Base-by-base conservation (phyloP, 768 basidiomycete genomes). In the Trametes gibbosa region DNA sequence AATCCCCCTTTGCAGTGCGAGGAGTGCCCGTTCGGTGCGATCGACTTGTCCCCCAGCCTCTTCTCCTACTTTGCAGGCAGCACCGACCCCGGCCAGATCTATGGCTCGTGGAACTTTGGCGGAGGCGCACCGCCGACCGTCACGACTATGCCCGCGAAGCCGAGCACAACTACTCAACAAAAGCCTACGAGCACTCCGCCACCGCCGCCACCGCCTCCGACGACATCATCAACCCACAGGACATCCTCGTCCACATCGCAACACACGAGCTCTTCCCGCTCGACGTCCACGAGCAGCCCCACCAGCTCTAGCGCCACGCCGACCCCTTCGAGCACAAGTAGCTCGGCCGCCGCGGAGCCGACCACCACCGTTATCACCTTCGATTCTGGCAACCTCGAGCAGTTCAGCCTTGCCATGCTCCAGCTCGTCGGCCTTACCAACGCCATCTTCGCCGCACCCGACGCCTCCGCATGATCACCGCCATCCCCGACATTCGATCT, bases 21-120 rank as follows among this genome's bases (percentile, higher is more conserved):
- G 40, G 80, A 81, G 17, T 89, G 86, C 64, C 78, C 79, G 2
- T 80, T 73, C 43, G 81, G 79, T 12, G 85, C 79, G n/a, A 79
- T 89, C 43, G 87, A 89, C 69, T 67, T 88, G 34, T 78, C 80
- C n/a, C 72, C 72, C 19, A 79, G 82, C 34, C 75, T 87, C 19
- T 87, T 89, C 75, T 65, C 64, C 9, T 79, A 69, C 71, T 84
- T 89, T 61, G 79, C 77, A 0, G 58, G 56, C 3, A 52, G 70
- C 25, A 66, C 70, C 51, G 70, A 66, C 53, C 68, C 39, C 1
- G 90, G 89, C 32, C 79, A 86, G 3, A 65, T 92, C 50, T 79
- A 79, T 61, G 87, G 84, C 47, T 64, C 69, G 6, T 92, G 90
- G 90, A 76, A 69, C 61, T 86, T 75, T 74, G 74, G 73, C 54